Percentiles rank a stretch among this genome's conserved stretches.
phyloP scores from a whole-genome alignment of 306 rosid species.

The Quillaja saponaria region DNA sequence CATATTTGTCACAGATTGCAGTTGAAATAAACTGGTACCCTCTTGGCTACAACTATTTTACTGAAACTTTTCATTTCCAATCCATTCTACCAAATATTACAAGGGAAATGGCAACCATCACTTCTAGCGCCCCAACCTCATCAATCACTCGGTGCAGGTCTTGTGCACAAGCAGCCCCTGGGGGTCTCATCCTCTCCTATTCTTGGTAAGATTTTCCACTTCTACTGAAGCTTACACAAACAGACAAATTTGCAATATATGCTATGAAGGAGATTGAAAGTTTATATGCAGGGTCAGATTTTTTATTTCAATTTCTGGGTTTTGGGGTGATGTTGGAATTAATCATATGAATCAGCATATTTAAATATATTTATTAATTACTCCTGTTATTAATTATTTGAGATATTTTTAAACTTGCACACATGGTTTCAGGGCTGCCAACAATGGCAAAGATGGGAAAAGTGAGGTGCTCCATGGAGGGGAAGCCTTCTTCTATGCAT shows the following conservation, averaged over 20 bases:
- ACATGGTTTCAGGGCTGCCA: slow-evolving; percentile 56
- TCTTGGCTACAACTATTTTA: slow-evolving; percentile 3
- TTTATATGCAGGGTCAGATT: not conserved
- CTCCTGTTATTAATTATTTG: not conserved
- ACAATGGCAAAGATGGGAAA: slow-evolving; percentile 63
- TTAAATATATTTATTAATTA: too few relatives aligned
- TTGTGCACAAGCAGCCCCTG: slow-evolving; percentile 53
- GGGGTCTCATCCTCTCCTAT: slow-evolving; percentile 57
- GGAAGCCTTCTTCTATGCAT: slow-evolving; percentile 31
- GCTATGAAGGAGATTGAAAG: not conserved
- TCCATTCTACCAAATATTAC: slow-evolving; percentile 8
- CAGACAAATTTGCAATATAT: not conserved
- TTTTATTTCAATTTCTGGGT: not conserved
- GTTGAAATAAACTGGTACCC: slow-evolving; percentile 30
- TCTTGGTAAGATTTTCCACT: slow-evolving; percentile 51
- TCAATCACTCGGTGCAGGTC: slow-evolving; percentile 53
- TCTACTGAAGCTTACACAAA: not conserved
- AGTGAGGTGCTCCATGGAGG: slow-evolving; percentile 76
- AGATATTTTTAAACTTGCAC: not conserved
- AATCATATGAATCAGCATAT: not conserved
- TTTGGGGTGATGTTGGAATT: not conserved
- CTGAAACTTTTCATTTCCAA: slow-evolving; percentile 18
- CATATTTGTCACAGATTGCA: slow-evolving; percentile 13
- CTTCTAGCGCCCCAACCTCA: slow-evolving; percentile 54
- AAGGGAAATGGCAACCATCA: slow-evolving; percentile 72